Conservation (phyloP, 495 filamentous ascomycete species). For the Astrocystis sublimbata region DNA sequence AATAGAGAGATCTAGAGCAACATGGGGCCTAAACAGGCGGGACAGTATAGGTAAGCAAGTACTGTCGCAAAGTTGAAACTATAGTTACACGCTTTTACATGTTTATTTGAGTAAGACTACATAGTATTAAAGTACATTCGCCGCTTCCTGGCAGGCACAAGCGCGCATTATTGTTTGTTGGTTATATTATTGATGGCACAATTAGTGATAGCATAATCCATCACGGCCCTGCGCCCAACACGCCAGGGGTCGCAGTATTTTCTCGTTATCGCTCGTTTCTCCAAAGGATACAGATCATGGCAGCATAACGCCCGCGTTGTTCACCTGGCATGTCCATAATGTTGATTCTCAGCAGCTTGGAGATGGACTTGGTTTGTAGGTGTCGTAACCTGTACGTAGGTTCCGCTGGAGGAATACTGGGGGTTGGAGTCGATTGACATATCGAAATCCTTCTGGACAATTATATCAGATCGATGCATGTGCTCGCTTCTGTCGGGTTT, state of each 20-base stretch:
- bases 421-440: slow-evolving; percentile 27
- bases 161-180: too few relatives aligned
- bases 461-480: slow-evolving; percentile 22
- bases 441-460: slow-evolving; percentile 29
- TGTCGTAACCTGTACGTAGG: slow-evolving; percentile 26
- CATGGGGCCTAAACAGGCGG: neutral
- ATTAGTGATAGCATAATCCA: neutral
- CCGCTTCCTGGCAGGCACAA: too few relatives aligned
- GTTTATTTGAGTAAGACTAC: neutral
- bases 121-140: too few relatives aligned
- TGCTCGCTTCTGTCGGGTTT: slow-evolving; percentile 12
- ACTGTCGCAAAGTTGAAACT: neutral
- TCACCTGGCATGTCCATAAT: neutral
- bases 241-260: neutral
- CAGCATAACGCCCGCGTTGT: neutral
- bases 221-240: neutral
- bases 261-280: neutral
- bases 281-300: neutral
- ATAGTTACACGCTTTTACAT: neutral
- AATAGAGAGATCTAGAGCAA: neutral
- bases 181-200: too few relatives aligned
- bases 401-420: slow-evolving; percentile 16
- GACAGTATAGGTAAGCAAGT: too few relatives aligned
- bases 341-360: neutral
- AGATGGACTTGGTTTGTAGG: slow-evolving; percentile 11